These are phyloP conservation scores for Cordyceps farinosa DNA, from an alignment of 2,329 filamentous ascomycete species.

Conservation along the genomic window DNA sequence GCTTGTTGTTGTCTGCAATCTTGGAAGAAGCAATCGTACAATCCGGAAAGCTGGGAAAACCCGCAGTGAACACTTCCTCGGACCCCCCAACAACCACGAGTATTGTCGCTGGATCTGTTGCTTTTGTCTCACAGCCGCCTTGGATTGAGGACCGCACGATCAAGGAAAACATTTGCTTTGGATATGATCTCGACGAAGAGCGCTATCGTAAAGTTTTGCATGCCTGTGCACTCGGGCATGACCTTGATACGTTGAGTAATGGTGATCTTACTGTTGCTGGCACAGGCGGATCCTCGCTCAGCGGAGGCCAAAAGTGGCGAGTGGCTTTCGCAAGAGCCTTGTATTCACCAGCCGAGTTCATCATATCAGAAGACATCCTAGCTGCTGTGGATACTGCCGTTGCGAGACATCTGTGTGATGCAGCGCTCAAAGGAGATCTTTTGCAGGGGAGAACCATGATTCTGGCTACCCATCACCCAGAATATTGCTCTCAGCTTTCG, in stretches of 20 bases:
- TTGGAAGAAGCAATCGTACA: constrained; percentile 64
- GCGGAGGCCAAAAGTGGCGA: constrained; percentile 72
- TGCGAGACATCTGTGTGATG: constrained; percentile 11
- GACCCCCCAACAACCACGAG: constrained; percentile 42
- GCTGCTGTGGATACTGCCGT: constrained; percentile 66
- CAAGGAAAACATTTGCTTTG: constrained; percentile 68
- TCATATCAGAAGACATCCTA: constrained; percentile 73
- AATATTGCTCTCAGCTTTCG: constrained; percentile 12
- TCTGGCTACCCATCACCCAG: constrained; percentile 20
- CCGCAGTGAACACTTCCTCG: constrained; percentile 57
- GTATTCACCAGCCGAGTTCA: constrained; percentile 66
- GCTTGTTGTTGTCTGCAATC: constrained; percentile 62
- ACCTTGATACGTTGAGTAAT: constrained; percentile 65
- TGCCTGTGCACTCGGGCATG: constrained; percentile 65
- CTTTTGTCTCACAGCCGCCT: constrained; percentile 68
- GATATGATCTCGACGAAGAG: constrained; percentile 58
- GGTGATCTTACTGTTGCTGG: constrained; percentile 71
- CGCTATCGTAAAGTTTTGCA: constrained; percentile 65
- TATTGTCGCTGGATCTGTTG: constrained; percentile 41
- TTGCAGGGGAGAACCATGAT: constrained; percentile 18
- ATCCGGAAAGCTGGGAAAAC: constrained; percentile 46
- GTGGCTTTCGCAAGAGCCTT: constrained; percentile 69
- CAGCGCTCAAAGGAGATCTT: constrained; percentile 12
- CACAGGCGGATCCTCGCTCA: constrained; percentile 71
- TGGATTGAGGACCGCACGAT: constrained; percentile 76